phyloP scores from a whole-genome alignment of 1,284 basidiomycete species.

The Ustilago esculenta region DNA sequence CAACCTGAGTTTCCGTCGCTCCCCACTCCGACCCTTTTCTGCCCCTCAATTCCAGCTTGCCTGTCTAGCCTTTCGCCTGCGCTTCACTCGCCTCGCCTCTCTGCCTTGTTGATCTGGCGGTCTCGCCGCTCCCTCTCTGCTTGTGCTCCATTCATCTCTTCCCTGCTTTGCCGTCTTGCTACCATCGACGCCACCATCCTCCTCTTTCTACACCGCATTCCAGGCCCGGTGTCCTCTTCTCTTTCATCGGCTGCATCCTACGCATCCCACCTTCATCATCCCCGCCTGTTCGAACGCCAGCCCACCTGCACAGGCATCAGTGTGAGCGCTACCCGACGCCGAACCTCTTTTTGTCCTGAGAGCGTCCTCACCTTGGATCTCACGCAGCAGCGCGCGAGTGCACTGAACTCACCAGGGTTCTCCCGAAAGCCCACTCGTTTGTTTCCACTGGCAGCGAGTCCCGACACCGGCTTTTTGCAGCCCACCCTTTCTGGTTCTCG shows the following conservation, averaged over 20 bases:
- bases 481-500: too few relatives aligned
- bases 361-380: too few relatives aligned
- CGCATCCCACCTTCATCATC: constrained; percentile 11
- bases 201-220: not conserved
- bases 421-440: too few relatives aligned
- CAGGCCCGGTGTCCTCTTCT: not conserved
- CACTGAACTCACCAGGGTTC: too few relatives aligned
- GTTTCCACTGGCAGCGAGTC: too few relatives aligned
- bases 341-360: not conserved
- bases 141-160: not conserved
- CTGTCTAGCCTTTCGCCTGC: not conserved
- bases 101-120: not conserved
- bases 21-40: not conserved
- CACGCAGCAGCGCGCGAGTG: too few relatives aligned
- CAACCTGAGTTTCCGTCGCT: constrained; percentile 1
- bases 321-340: constrained; percentile 5
- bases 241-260: not conserved
- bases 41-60: too few relatives aligned
- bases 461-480: too few relatives aligned
- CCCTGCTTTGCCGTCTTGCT: not conserved
- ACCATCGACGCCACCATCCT: not conserved
- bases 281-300: not conserved
- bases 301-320: constrained; percentile 8
- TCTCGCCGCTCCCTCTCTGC: not conserved
- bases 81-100: not conserved